Conservation (phyloP, 306 rosid species). For the Biancaea sappan region DNA sequence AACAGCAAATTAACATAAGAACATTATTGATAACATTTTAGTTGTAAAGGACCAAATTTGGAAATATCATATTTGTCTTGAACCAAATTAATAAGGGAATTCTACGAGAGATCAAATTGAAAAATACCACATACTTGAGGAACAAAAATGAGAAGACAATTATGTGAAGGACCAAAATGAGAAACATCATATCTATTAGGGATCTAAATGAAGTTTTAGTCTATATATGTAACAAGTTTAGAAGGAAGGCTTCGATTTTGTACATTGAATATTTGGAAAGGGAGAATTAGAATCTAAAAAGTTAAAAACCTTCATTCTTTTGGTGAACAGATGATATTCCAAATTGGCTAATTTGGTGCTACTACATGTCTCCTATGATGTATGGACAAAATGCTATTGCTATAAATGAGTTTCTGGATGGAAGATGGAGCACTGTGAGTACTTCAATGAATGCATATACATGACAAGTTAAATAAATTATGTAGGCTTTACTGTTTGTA, state of each 20-base stretch:
- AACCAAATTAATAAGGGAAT: too few relatives aligned
- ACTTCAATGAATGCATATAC: not conserved
- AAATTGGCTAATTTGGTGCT: constrained; percentile 68
- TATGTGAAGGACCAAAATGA: too few relatives aligned
- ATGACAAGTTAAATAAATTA: not conserved
- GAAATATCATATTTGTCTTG: too few relatives aligned
- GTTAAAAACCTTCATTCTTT: constrained; percentile 3
- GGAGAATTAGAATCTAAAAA: not conserved
- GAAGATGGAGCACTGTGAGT: constrained; percentile 63
- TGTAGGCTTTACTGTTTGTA: not conserved
- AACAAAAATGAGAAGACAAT: too few relatives aligned
- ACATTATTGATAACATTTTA: too few relatives aligned
- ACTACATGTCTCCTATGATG: constrained; percentile 67
- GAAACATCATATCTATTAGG: too few relatives aligned
- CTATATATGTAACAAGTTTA: too few relatives aligned
- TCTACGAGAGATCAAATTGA: too few relatives aligned
- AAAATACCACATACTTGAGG: too few relatives aligned
- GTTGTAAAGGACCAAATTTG: too few relatives aligned
- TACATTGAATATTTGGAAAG: not conserved
- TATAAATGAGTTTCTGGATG: constrained; percentile 68
- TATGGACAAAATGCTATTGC: constrained; percentile 78
- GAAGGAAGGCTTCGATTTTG: not conserved
- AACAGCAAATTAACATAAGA: too few relatives aligned
- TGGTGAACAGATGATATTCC: constrained; percentile 48
- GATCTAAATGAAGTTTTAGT: too few relatives aligned